Conservation (phyloP, 768 basidiomycete species). For the Pulveroboletus frians region DNA sequence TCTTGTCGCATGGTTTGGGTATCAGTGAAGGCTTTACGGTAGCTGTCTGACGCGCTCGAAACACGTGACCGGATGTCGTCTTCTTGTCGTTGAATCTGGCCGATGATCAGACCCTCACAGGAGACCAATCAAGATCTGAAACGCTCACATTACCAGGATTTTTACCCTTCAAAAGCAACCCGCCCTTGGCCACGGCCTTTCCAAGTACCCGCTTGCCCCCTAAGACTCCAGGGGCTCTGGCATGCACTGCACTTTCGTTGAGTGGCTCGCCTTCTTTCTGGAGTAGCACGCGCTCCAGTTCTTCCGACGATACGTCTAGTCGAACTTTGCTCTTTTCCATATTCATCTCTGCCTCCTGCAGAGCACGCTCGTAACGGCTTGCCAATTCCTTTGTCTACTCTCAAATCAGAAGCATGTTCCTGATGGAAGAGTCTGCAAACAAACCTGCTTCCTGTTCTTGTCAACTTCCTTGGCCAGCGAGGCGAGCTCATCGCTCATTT, state of each 20-base stretch:
- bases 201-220: conserved; percentile 80
- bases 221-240: conserved; percentile 49
- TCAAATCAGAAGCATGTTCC: conserved; percentile 3
- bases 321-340: conserved; percentile 89
- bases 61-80: conserved; percentile 88
- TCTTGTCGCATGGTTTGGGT: conserved; percentile 91
- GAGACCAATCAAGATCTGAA: conserved; percentile 6
- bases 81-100: conserved; percentile 83
- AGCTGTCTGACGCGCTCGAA: conserved; percentile 81
- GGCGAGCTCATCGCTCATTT: conserved; percentile 94
- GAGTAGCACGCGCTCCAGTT: conserved; percentile 85
- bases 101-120: conserved; percentile 4
- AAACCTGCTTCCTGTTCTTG: conserved; percentile 83
- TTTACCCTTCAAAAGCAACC: conserved; percentile 84
- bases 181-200: conserved; percentile 89
- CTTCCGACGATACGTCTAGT: conserved; percentile 86
- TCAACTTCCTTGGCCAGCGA: conserved; percentile 88
- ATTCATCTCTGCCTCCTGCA: conserved; percentile 79
- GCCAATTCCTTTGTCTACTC: conserved; percentile 89
- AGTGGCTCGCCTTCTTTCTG: conserved; percentile 94
- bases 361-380: conserved; percentile 75
- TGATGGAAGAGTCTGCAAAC: conserved; percentile 11
- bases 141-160: conserved; percentile 75
- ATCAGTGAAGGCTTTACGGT: conserved; percentile 84
- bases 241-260: conserved; percentile 72